Evolutionary conservation across 1,139 yeast species (phyloP).

Genomic region (Suhomyces bokatorum): DNA sequence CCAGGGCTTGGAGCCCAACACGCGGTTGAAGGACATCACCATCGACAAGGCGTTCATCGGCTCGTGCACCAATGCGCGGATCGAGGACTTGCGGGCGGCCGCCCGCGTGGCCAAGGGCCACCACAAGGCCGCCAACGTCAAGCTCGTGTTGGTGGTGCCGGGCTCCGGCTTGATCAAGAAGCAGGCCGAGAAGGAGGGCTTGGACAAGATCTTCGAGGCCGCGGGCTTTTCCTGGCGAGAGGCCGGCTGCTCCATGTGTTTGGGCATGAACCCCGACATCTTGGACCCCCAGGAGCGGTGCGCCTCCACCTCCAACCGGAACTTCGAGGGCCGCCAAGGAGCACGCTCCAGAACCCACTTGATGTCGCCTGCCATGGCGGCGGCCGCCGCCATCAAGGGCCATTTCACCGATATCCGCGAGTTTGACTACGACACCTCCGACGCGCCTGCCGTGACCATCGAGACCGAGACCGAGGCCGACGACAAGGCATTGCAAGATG

Average conservation of each 20-base stretch:
- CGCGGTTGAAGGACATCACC: conserved; percentile 68
- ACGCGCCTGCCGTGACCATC: conserved; percentile 61
- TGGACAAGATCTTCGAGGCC: conserved; percentile 82
- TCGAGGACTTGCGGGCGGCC: conserved; percentile 94
- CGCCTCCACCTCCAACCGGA: conserved; percentile 97
- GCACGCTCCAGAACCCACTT: conserved; percentile 94
- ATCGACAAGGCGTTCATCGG: conserved; percentile 96
- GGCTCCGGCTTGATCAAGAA: conserved; percentile 93
- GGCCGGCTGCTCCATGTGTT: conserved; percentile 99
- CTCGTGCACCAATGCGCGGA: conserved; percentile 96
- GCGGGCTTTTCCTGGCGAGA: conserved; percentile 99
- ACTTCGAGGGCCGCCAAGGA: conserved; percentile 99
- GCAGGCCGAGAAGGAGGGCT: conserved; percentile 94
- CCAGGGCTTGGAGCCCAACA: conserved; percentile 87
- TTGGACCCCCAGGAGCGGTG: conserved; percentile 93
- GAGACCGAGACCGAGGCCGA: conserved; percentile 51
- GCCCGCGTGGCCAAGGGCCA: conserved; percentile 92
- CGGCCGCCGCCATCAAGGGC: conserved; percentile 95
- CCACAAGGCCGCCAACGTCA: conserved; percentile 78
- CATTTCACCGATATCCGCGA: conserved; percentile 89
- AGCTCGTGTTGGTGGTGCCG: conserved; percentile 88
- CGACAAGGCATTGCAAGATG: conserved; percentile 63
- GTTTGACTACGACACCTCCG: conserved; percentile 60
- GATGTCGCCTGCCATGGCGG: conserved; percentile 99
- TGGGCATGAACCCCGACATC: conserved; percentile 99